Percentiles rank a stretch among this genome's conserved stretches.
phyloP scores from a whole-genome alignment of 306 rosid genomes.

The Pyrus bretschneideri region DNA sequence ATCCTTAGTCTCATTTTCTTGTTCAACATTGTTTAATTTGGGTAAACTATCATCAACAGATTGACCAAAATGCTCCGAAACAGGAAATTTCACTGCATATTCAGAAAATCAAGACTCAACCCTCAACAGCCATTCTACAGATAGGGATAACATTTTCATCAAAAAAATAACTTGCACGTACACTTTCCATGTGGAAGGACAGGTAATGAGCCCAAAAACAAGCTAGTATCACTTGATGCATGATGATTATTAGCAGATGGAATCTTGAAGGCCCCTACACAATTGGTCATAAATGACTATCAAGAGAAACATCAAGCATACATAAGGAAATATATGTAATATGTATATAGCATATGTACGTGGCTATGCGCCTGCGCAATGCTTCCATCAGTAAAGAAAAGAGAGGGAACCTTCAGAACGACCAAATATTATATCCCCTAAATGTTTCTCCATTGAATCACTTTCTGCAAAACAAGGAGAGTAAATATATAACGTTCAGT shows the following conservation, averaged over 20 bases:
- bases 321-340: neutral
- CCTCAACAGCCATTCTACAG: slow-evolving; percentile 12
- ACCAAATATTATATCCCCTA: slow-evolving; percentile 31
- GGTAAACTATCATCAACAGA: slow-evolving; percentile 45
- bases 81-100: slow-evolving; percentile 59
- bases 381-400: slow-evolving; percentile 15
- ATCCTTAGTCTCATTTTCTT: slow-evolving; percentile 37
- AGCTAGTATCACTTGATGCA: slow-evolving; percentile 58
- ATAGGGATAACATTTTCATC: neutral
- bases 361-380: neutral
- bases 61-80: slow-evolving; percentile 36
- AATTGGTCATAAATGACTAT: slow-evolving; percentile 9
- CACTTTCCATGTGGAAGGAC: slow-evolving; percentile 77
- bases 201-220: slow-evolving; percentile 79
- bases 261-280: slow-evolving; percentile 46
- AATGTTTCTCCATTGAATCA: slow-evolving; percentile 48
- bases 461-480: slow-evolving; percentile 24
- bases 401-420: slow-evolving; percentile 38
- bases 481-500: slow-evolving; percentile 6
- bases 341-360: neutral
- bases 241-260: slow-evolving; percentile 35
- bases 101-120: slow-evolving; percentile 4
- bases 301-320: neutral
- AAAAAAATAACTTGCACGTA: slow-evolving; percentile 28
- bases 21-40: slow-evolving; percentile 29